Evolutionary conservation across 176 grass and related monocot species (phyloP).

Genomic region (Phragmites australis): DNA sequence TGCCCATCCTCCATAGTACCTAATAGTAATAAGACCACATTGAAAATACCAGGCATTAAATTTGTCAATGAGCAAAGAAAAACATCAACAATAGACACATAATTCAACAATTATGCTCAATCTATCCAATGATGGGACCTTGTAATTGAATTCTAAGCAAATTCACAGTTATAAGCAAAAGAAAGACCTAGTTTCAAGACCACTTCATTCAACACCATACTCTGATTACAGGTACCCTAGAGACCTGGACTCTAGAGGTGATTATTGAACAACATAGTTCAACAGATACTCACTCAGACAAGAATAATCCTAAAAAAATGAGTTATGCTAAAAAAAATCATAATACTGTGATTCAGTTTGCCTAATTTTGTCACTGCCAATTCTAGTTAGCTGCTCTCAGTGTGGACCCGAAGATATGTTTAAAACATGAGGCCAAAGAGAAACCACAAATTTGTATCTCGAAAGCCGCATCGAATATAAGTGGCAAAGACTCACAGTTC

Average conservation of each 20-base stretch:
- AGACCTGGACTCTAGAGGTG: not conserved
- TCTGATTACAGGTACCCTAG: not conserved
- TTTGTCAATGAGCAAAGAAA: constrained; percentile 17
- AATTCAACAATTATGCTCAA: not conserved
- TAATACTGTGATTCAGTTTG: constrained; percentile 8
- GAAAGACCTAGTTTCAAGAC: not conserved
- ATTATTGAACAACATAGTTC: not conserved
- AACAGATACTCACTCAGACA: not conserved
- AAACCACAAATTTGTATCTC: constrained; percentile 3
- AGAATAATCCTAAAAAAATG: not conserved
- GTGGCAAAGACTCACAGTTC: constrained; percentile 71
- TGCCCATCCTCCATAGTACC: constrained; percentile 96
- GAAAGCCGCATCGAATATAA: not conserved
- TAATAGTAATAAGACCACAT: constrained; percentile 20
- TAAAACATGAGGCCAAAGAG: not conserved
- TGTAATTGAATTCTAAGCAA: not conserved
- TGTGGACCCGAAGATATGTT: constrained; percentile 13
- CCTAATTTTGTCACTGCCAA: not conserved
- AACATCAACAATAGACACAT: not conserved
- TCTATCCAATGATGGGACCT: not conserved
- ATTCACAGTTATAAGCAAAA: not conserved
- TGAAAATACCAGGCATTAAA: constrained; percentile 14
- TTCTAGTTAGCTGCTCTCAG: constrained; percentile 2
- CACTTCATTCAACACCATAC: not conserved
- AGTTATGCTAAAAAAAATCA: not conserved